phyloP scores from a whole-genome alignment of 2,329 filamentous ascomycete genomes.

The Calonectria pseudoreteaudii region DNA sequence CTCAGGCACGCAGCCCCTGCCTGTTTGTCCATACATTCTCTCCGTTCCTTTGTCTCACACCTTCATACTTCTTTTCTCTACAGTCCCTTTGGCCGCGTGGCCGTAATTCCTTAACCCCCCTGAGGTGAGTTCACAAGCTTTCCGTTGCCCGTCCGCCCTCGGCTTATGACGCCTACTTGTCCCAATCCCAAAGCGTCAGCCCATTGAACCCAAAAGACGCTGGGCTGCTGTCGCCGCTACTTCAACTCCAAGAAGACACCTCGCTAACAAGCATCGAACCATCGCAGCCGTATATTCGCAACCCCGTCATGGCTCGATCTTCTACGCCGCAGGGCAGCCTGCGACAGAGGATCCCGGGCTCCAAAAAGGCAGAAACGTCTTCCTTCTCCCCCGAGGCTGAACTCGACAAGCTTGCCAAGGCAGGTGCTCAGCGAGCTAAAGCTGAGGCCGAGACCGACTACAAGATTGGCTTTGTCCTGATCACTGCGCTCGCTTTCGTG shows the following conservation, averaged over 20 bases:
- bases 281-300: slow-evolving; percentile 25
- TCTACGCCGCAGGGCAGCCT: slow-evolving; percentile 67
- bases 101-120: slow-evolving; percentile 29
- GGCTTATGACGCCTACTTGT: slow-evolving; percentile 15
- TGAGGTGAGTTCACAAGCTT: slow-evolving; percentile 38
- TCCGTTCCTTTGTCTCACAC: slow-evolving; percentile 37
- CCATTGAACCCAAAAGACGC: slow-evolving; percentile 2
- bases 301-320: slow-evolving; percentile 58
- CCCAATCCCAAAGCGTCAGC: slow-evolving; percentile 12
- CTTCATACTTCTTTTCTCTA: slow-evolving; percentile 31
- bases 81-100: slow-evolving; percentile 22
- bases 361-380: slow-evolving; percentile 60
- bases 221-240: background rate
- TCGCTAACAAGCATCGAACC: slow-evolving; percentile 33
- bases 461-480: slow-evolving; percentile 79
- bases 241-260: background rate
- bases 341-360: slow-evolving; percentile 68
- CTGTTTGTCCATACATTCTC: slow-evolving; percentile 31
- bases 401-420: slow-evolving; percentile 62
- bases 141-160: slow-evolving; percentile 2
- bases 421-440: slow-evolving; percentile 47
- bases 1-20: slow-evolving; percentile 35
- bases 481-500: slow-evolving; percentile 86
- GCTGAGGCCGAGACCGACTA: slow-evolving; percentile 82
- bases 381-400: slow-evolving; percentile 57